Base-by-base conservation (phyloP, 1,284 basidiomycete species). In the Trametes sp. region DNA sequence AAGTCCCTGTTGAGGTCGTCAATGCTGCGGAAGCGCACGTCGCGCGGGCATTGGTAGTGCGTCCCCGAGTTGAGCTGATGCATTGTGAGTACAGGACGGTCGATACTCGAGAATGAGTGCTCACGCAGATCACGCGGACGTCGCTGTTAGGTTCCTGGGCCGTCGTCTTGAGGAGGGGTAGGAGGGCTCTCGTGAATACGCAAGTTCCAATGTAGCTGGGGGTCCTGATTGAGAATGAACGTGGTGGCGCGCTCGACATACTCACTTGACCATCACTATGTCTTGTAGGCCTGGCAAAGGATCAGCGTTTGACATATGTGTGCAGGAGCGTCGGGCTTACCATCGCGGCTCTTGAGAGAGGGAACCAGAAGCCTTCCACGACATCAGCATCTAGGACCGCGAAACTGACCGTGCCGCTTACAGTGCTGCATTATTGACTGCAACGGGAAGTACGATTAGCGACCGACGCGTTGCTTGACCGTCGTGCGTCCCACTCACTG, bases 371-470 rank as follows among this genome's bases (percentile, higher is more conserved):
- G 46, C 51, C 72, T 75, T n/a, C n/a, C n/a, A n/a, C n/a, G n/a
- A n/a, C n/a, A n/a, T n/a, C n/a, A n/a, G n/a, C n/a, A n/a, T n/a
- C n/a, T n/a, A n/a, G n/a, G n/a, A n/a, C n/a, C n/a, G n/a, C n/a
- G n/a, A n/a, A n/a, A n/a, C n/a, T n/a, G n/a, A n/a, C n/a, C n/a
- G n/a, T n/a, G n/a, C n/a, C n/a, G n/a, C 80, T 57, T 64, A 84
- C 83, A 78, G 57, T 0, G 78, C 83, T 63, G 84, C 85, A 63
- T 87, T 86, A 65, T 86, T 83, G 45, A 87, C 84, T 85, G 50
- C 29, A n/a, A 8, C 19, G 13, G 33, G 29, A 5, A 13, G 10
- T 11, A 6, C 11, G 42, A 41, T 26, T 0, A 23, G 29, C 26
- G 26, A 7, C 33, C 4, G 23, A 38, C 33, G 23, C 50, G 54